Evolutionary conservation across 2,329 filamentous ascomycete genomes (phyloP).

Genomic region (Xylogone sp.): DNA sequence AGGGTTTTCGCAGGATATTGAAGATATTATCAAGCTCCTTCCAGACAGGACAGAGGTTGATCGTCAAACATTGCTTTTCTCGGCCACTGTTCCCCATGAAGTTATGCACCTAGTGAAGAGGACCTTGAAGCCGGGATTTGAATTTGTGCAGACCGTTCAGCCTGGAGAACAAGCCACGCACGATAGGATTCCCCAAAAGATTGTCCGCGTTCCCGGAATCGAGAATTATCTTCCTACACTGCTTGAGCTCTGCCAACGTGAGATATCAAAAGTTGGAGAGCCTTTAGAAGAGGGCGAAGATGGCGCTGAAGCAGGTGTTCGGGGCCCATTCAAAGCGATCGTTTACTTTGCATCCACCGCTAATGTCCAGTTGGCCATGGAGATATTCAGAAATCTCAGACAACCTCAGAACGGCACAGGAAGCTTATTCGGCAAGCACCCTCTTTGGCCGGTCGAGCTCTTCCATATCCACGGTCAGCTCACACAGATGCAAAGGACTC

Average conservation of each 20-base stretch:
- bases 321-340: constrained; percentile 76
- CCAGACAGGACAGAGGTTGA: constrained; percentile 60
- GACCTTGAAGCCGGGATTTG: constrained; percentile 79
- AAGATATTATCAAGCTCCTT: constrained; percentile 56
- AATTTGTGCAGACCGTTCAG: constrained; percentile 83
- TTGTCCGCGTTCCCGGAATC: constrained; percentile 62
- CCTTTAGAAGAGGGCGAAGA: not conserved
- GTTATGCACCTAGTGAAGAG: constrained; percentile 71
- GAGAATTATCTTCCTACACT: constrained; percentile 76
- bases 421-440: constrained; percentile 17
- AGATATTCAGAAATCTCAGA: constrained; percentile 40
- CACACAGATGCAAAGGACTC: constrained; percentile 64
- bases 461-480: constrained; percentile 75
- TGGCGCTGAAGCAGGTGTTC: constrained; percentile 4
- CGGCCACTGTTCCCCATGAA: constrained; percentile 82
- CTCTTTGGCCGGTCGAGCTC: constrained; percentile 22
- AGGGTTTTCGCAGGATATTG: constrained; percentile 68
- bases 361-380: constrained; percentile 62
- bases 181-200: constrained; percentile 75
- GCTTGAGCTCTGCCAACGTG: constrained; percentile 42
- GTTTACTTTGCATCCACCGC: constrained; percentile 81
- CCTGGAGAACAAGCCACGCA: constrained; percentile 84
- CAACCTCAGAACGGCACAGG: constrained; percentile 3
- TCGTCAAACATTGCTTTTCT: constrained; percentile 91
- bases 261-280: constrained; percentile 27